A percentile compares a stretch with the other conserved stretches of the same genome.
Conservation (phyloP, 352 stramenopile species). For the Pythium scleroteichum region DNA sequence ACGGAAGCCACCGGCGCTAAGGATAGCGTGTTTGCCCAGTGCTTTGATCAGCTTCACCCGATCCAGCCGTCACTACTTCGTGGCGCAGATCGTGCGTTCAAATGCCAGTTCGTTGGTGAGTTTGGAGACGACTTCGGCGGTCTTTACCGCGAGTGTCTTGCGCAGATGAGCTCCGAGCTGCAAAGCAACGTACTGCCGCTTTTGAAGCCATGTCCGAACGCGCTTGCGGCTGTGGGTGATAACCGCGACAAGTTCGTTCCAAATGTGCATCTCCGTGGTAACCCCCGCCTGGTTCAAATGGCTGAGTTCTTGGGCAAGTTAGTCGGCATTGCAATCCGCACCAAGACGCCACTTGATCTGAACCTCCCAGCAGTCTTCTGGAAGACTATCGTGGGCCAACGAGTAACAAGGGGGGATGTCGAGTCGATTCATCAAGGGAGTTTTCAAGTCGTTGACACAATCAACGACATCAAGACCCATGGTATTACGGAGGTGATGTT, state of each 20-base stretch:
- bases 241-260: slow-evolving; percentile 89
- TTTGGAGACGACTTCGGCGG: slow-evolving; percentile 91
- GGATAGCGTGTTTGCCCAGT: slow-evolving; percentile 86
- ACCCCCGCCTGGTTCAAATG: slow-evolving; percentile 78
- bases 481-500: slow-evolving; percentile 87
- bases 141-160: slow-evolving; percentile 88
- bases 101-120: slow-evolving; percentile 91
- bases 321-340: slow-evolving; percentile 92
- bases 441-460: slow-evolving; percentile 90
- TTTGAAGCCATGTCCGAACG: slow-evolving; percentile 89
- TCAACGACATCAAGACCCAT: slow-evolving; percentile 76
- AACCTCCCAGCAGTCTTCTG: slow-evolving; percentile 92
- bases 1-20: slow-evolving; percentile 56
- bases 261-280: slow-evolving; percentile 57
- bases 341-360: slow-evolving; percentile 91
- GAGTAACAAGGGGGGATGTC: slow-evolving; percentile 77
- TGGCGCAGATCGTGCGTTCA: slow-evolving; percentile 87
- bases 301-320: slow-evolving; percentile 94
- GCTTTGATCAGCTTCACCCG: slow-evolving; percentile 81
- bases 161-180: slow-evolving; percentile 86
- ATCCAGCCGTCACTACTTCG: slow-evolving; percentile 86
- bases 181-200: slow-evolving; percentile 85
- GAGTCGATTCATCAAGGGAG: slow-evolving; percentile 81
- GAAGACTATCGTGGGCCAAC: slow-evolving; percentile 90
- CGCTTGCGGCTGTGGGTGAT: slow-evolving; percentile 74